Evolutionary conservation across 768 basidiomycete species (phyloP).

Genomic region (Plicaturopsis crispa): DNA sequence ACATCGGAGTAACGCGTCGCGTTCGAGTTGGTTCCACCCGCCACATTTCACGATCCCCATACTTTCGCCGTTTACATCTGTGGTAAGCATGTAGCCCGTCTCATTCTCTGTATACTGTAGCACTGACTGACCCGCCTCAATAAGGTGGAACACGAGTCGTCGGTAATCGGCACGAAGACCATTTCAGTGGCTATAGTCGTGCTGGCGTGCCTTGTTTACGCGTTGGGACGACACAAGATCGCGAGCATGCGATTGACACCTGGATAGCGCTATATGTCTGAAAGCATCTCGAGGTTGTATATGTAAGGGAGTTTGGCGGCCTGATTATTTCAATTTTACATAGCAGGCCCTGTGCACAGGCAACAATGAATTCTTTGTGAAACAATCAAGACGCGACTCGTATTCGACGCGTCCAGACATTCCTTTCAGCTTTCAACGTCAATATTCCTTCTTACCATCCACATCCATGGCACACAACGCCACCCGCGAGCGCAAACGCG

Average conservation of each 20-base stretch:
- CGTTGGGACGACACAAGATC: constrained; percentile 36
- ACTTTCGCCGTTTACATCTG: constrained; percentile 71
- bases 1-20: constrained; percentile 25
- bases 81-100: constrained; percentile 35
- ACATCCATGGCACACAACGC: too few relatives aligned
- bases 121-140: background rate
- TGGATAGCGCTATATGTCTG: too few relatives aligned
- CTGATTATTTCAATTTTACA: too few relatives aligned
- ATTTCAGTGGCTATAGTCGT: constrained; percentile 34
- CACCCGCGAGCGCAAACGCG: too few relatives aligned
- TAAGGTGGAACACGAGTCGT: constrained; percentile 75
- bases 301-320: too few relatives aligned
- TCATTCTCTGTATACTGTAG: background rate
- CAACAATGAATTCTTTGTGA: too few relatives aligned
- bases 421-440: too few relatives aligned
- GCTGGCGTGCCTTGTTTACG: constrained; percentile 32
- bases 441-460: too few relatives aligned
- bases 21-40: constrained; percentile 21
- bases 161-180: constrained; percentile 44
- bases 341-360: too few relatives aligned
- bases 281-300: too few relatives aligned
- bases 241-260: constrained; percentile 2
- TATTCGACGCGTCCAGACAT: too few relatives aligned
- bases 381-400: too few relatives aligned
- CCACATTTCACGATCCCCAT: constrained; percentile 75